Percentiles rank a stretch among this genome's conserved stretches.
phyloP scores from a whole-genome alignment of 192 early-diverging fungal genomes.

The Rhizophagus sp. region DNA sequence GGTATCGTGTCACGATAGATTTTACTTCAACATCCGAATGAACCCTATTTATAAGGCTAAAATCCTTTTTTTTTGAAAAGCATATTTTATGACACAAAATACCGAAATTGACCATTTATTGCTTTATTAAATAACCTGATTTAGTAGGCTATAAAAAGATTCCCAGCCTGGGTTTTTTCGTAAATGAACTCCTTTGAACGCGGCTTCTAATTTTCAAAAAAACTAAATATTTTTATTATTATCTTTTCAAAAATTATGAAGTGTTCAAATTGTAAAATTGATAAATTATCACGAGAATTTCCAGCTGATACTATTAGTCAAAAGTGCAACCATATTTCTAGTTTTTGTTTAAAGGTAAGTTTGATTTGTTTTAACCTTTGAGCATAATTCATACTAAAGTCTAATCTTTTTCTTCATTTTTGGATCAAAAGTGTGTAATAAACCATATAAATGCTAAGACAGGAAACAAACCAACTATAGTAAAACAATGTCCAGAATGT shows the following conservation, averaged over 20 bases:
- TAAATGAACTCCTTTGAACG: too few species aligned
- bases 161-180: too few species aligned
- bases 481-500: constrained; percentile 20
- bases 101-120: neutral
- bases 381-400: too few species aligned
- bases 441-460: neutral
- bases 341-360: constrained; percentile 28
- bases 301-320: constrained; percentile 16
- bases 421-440: neutral
- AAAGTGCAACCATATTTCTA: constrained; percentile 26
- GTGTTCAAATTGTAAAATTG: constrained; percentile 23
- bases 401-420: neutral
- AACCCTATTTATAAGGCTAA: neutral
- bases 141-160: too few species aligned
- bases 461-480: neutral
- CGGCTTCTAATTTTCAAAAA: too few species aligned
- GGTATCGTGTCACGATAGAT: too few species aligned
- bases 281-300: constrained; percentile 33
- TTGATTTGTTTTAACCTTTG: too few species aligned
- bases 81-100: neutral
- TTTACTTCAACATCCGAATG: neutral
- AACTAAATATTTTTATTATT: neutral
- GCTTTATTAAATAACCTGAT: too few species aligned
- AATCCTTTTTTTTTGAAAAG: neutral
- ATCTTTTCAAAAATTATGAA: constrained; percentile 13